Base-by-base conservation (phyloP, 78 protist species). In the Neovahlkampfia damariscottae region DNA sequence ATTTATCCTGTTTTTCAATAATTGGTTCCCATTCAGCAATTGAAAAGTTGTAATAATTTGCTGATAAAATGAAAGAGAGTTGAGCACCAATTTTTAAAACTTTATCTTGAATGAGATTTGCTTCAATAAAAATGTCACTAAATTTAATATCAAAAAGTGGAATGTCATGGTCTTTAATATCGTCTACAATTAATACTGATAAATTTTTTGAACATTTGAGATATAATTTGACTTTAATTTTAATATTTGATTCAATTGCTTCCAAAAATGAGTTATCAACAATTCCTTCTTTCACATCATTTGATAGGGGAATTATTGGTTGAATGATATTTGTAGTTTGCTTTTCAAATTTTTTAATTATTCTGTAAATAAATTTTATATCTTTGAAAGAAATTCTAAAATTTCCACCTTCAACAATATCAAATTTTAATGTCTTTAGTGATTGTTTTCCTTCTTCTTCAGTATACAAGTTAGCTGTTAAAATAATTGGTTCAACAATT, bases 1-100 rank as follows among this genome's bases (percentile, higher is more conserved):
- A 19, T 50, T 19, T 50, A 19, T 19, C 19, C 19, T 50, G 19
- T 50, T 50, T 19, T 50, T 50, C 62, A 19, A 50, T 19, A 19
- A 50, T 50, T 19, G 62, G 62, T 50, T 50, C 62, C 62, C 62
- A 50, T 50, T 50, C 62, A n/a, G 62, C 62, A 50, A n/a, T 50
- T 50, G 19, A n/a, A 19, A 50, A 50, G 19, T 50, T 50, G 62
- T 50, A 50, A 50, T 50, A 50, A n/a, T 50, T 50, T 50, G 62
- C 62, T n/a, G 19, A 50, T n/a, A 19, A 50, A 50, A n/a, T n/a
- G 19, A 50, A 50, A 19, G 62, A 50, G 19, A 50, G 34, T 19
- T 19, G 19, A 19, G 62, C 62, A 50, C 19, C 34, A n/a, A 19
- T 50, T 19, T n/a, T 50, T 50, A n/a, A 19, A 19, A 50, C 19